phyloP scores from a whole-genome alignment of 2,329 filamentous ascomycete genomes.

The Pseudogymnoascus sp. region DNA sequence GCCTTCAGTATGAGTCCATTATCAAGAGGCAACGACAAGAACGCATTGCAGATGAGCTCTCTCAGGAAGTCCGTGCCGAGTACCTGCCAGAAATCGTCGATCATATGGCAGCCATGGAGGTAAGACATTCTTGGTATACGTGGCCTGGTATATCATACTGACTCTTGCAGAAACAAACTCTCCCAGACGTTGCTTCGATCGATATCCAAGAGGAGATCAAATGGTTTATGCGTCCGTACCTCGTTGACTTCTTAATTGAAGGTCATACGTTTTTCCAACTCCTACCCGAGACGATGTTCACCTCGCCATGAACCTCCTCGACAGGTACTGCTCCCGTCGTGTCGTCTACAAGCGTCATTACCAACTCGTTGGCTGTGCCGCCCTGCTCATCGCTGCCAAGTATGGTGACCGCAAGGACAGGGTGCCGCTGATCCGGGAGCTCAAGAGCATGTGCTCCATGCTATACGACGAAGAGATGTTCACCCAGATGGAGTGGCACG shows the following conservation, averaged over 20 bases:
- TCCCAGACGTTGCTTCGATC: conserved; percentile 94
- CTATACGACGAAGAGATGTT: conserved; percentile 99
- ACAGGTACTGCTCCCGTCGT: conserved; percentile 94
- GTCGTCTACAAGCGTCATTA: conserved; percentile 99
- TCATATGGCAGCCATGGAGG: conserved; percentile 95
- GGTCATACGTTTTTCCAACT: conserved; percentile 92
- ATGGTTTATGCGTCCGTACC: conserved; percentile 98
- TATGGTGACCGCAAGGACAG: conserved; percentile 98
- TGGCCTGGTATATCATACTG: conserved; percentile 20
- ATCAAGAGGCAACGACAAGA: conserved; percentile 79
- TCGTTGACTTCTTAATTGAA: conserved; percentile 97
- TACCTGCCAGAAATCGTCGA: conserved; percentile 91
- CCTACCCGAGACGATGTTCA: conserved; percentile 89
- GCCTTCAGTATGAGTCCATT: conserved; percentile 70
- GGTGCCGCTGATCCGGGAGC: conserved; percentile 92
- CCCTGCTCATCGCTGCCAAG: conserved; percentile 93
- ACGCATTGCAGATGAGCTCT: conserved; percentile 82
- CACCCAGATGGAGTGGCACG: conserved; percentile 99
- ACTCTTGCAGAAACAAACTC: conserved; percentile 62
- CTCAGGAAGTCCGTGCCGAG: conserved; percentile 75
- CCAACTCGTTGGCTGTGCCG: conserved; percentile 92
- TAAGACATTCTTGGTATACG: conserved; percentile 25
- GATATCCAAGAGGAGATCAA: conserved; percentile 99
- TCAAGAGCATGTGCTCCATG: conserved; percentile 99
- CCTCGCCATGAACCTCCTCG: conserved; percentile 92